Base-by-base conservation (phyloP, 2,329 filamentous ascomycete genomes). In the Colletotrichum sp. region DNA sequence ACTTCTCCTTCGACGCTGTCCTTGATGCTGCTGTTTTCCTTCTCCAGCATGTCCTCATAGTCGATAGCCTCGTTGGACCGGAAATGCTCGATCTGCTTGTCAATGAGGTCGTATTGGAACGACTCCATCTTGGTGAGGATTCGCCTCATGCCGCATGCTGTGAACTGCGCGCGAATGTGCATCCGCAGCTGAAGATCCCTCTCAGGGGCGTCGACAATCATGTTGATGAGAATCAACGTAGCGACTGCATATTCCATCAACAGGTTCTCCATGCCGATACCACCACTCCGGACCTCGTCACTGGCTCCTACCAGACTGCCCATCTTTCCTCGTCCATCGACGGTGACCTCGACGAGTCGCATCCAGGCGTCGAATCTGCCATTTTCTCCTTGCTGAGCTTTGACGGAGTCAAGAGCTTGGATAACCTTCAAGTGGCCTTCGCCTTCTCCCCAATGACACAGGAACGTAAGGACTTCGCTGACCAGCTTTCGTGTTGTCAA, bases 221-320 rank as follows among this genome's bases (percentile, higher is more conserved):
- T 98, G 86, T 98, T 99, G 88, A 98, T 92, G 81, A 99, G 90
- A 82, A 98, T 96, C 81, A 99, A 91, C 3, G 96, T 98, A 38
- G 96, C 95, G 64, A 98, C 95, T 52, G 96, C 96, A 82, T 99
- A 99, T 89, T 99, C 97, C 97, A 99, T 98, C 69, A 99, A 90
- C 81, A 98, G 89, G 85, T 98, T 98, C 90, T 99, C 97, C 93
- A 98, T 98, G 83, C 97, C 97, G 81, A 98, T 97, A 78, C 97
- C 97, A 78, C 97, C 97, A 81, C 95, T 98, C 79, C 97, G 94
- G 74, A 98, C 93, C 86, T 99, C 97, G 81, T 98, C 97, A 81
- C 96, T 98, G 36, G 97, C 97, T 78, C 97, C 97, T 32, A 99
- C 97, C 80, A 98, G 89, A 86, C 96, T 98, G 80, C 97, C 97